Evolutionary conservation across 176 grass and related monocot species (phyloP).

Genomic region (Hsuehochloa calcarea): DNA sequence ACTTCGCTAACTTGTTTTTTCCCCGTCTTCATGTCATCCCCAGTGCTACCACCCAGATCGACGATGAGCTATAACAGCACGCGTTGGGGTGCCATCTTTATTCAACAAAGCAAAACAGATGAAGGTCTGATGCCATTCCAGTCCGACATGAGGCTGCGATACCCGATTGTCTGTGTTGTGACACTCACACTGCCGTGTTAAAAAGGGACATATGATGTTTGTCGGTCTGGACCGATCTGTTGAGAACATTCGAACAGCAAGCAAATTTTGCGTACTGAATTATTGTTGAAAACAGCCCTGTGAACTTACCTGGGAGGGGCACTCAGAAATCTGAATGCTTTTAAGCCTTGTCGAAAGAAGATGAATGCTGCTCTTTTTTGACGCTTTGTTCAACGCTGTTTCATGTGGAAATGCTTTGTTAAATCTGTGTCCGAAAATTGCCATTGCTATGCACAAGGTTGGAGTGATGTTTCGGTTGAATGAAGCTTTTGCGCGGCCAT

Average conservation of each 20-base stretch:
- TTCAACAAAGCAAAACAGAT: not conserved
- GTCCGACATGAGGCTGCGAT: not conserved
- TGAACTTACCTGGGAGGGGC: not conserved
- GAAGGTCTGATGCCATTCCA: not conserved
- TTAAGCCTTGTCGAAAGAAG: not conserved
- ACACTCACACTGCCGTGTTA: not conserved
- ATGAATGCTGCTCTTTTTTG: not conserved
- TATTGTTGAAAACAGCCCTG: not conserved
- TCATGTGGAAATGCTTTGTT: too few species aligned
- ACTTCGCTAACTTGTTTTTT: not conserved
- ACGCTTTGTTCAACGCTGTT: too few species aligned
- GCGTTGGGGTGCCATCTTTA: not conserved
- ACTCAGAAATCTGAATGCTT: not conserved
- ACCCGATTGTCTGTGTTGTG: not conserved
- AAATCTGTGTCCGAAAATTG: too few species aligned
- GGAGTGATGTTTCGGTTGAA: too few species aligned
- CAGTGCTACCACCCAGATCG: slow-evolving; percentile 15
- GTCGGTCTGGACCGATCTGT: not conserved
- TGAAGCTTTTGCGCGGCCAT: too few species aligned
- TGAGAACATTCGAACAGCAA: not conserved
- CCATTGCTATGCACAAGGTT: too few species aligned
- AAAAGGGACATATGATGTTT: not conserved
- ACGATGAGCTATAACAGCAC: slow-evolving; percentile 37
- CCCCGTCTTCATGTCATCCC: not conserved
- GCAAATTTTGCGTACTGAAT: slow-evolving; percentile 11